phyloP scores from a whole-genome alignment of 1,139 yeast genomes.

The Kazachstania sp. region DNA sequence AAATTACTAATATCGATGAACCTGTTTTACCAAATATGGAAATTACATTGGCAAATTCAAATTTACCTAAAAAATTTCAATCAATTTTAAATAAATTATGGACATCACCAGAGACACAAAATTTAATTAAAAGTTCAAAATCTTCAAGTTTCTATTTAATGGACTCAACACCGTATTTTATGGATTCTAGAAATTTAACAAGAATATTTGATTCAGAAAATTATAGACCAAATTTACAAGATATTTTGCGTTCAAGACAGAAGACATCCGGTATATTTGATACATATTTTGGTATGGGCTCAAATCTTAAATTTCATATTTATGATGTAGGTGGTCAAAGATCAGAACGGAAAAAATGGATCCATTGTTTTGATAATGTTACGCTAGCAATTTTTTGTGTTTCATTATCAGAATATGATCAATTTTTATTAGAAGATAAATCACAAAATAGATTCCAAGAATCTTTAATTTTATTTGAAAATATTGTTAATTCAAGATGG shows the following conservation, averaged over 20 bases:
- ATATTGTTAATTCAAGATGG: conserved; percentile 92
- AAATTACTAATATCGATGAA: conserved; percentile 5
- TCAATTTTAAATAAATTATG: conserved; percentile 44
- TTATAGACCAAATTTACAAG: conserved; percentile 67
- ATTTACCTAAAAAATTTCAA: conserved; percentile 36
- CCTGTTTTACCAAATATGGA: conserved; percentile 5
- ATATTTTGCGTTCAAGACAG: conserved; percentile 78
- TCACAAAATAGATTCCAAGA: conserved; percentile 78
- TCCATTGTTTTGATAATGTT: conserved; percentile 89
- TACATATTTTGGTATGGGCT: conserved; percentile 68
- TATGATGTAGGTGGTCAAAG: conserved; percentile 94
- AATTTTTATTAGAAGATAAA: conserved; percentile 70
- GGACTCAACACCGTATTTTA: conserved; percentile 81
- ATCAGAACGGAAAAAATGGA: conserved; percentile 91
- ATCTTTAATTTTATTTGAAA: conserved; percentile 75
- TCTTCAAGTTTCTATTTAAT: conserved; percentile 73
- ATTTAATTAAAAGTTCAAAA: conserved; percentile 44
- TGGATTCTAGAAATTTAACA: conserved; percentile 44
- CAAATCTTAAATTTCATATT: conserved; percentile 60
- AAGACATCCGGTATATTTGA: conserved; percentile 92
- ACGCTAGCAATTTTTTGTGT: conserved; percentile 85
- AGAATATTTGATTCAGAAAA: conserved; percentile 46
- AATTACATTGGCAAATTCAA: neutral
- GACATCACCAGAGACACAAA: conserved; percentile 50
- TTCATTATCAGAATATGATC: conserved; percentile 85